These are phyloP conservation scores for Calocybe cyanea DNA, from an alignment of 768 basidiomycete genomes.

Conservation along the genomic window DNA sequence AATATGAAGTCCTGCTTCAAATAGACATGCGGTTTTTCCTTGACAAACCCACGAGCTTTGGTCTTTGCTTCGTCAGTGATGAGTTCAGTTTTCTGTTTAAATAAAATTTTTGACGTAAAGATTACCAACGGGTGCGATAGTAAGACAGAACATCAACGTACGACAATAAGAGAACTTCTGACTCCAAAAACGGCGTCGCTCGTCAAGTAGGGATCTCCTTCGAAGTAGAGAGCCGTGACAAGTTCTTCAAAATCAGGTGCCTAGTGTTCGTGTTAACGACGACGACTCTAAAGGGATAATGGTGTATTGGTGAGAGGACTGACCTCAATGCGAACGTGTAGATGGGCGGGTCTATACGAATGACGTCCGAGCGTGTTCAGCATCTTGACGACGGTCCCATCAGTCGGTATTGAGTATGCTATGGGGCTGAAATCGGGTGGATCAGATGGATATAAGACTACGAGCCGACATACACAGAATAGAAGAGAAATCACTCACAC, in stretches of 20 bases:
- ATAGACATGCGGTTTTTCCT: conserved; percentile 34
- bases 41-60: conserved; percentile 49
- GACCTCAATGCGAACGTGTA: conserved; percentile 72
- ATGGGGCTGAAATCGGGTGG: conserved; percentile 32
- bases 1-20: conserved; percentile 40
- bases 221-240: conserved; percentile 70
- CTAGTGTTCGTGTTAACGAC: conserved; percentile 19
- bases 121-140: background rate
- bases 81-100: conserved; percentile 44
- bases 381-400: conserved; percentile 72
- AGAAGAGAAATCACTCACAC: conserved; percentile 36
- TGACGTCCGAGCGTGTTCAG: conserved; percentile 58
- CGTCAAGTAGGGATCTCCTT: conserved; percentile 59
- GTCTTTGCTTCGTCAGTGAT: conserved; percentile 53
- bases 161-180: conserved; percentile 72
- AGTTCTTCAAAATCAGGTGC: conserved; percentile 74
- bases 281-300: background rate
- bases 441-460: background rate
- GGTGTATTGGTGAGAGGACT: background rate
- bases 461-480: background rate
- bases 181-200: conserved; percentile 84
- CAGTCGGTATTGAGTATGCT: conserved; percentile 73
- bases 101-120: too few species aligned
- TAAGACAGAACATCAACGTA: conserved; percentile 31
- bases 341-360: conserved; percentile 73